phyloP scores from a whole-genome alignment of 331 rosid species.

The Arachis monticola region DNA sequence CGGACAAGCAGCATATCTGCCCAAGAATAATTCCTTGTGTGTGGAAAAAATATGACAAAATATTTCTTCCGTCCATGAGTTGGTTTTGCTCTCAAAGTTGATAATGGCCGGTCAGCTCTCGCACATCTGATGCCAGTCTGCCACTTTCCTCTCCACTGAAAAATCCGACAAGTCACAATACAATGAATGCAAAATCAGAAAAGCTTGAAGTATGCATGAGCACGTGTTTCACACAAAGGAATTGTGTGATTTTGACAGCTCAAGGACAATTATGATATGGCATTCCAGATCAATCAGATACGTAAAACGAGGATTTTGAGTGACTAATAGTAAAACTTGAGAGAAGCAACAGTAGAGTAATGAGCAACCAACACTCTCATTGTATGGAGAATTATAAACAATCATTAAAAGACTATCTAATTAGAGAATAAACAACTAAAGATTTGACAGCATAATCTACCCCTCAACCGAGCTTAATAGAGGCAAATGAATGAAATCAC shows the following conservation, averaged over 20 bases:
- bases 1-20: slow-evolving; percentile 89
- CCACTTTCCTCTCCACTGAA: slow-evolving; percentile 99
- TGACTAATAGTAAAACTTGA: not conserved
- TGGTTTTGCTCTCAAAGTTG: slow-evolving; percentile 95
- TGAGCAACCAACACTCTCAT: slow-evolving; percentile 4
- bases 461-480: no score
- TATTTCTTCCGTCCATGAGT: slow-evolving; percentile 95
- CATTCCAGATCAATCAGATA: slow-evolving; percentile 23
- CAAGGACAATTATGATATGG: slow-evolving; percentile 17
- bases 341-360: slow-evolving; percentile 15
- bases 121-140: slow-evolving; percentile 95
- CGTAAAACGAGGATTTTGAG: not conserved
- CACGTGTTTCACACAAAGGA: slow-evolving; percentile 13
- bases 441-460: slow-evolving; percentile 25
- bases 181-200: slow-evolving; percentile 36
- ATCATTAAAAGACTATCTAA: slow-evolving; percentile 1
- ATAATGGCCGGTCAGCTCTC: slow-evolving; percentile 94
- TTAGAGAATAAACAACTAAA: slow-evolving; percentile 25
- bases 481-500: no score
- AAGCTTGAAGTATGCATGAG: slow-evolving; percentile 22
- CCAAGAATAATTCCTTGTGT: slow-evolving; percentile 92
- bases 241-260: slow-evolving; percentile 7
- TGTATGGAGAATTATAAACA: slow-evolving; percentile 10
- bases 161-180: slow-evolving; percentile 37
- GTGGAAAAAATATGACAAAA: slow-evolving; percentile 90